A percentile compares a stretch with the other conserved stretches of the same genome.
Conservation (phyloP, 768 basidiomycete species). For the Strobilomyces confusus region DNA sequence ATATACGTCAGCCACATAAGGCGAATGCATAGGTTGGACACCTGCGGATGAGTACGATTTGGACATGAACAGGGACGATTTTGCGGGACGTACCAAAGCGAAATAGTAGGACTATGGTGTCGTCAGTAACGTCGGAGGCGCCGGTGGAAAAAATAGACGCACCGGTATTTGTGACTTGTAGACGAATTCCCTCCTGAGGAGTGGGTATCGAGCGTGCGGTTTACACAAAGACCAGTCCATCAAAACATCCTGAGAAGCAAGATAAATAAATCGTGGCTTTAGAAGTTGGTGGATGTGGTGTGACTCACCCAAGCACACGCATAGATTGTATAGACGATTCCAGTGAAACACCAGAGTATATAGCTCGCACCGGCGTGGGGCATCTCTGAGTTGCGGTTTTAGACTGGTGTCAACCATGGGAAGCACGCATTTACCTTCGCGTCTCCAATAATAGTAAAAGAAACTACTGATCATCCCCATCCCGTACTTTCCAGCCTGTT, state of each 20-base stretch:
- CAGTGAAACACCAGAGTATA: slow-evolving; percentile 65
- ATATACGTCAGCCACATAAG: slow-evolving; percentile 87
- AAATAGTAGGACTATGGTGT: slow-evolving; percentile 64
- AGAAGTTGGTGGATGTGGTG: not conserved
- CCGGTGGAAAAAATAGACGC: slow-evolving; percentile 15
- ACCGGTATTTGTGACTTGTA: slow-evolving; percentile 66
- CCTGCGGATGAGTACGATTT: slow-evolving; percentile 34
- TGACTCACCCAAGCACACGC: slow-evolving; percentile 70
- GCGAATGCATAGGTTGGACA: slow-evolving; percentile 69
- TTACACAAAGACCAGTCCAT: slow-evolving; percentile 92
- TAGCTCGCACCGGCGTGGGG: slow-evolving; percentile 48
- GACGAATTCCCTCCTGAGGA: slow-evolving; percentile 74
- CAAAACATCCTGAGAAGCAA: slow-evolving; percentile 58
- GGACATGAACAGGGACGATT: not conserved
- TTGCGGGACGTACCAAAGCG: slow-evolving; percentile 53
- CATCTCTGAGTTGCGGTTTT: slow-evolving; percentile 23
- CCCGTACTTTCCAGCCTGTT: slow-evolving; percentile 81
- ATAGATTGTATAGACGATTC: slow-evolving; percentile 63
- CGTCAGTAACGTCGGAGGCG: not conserved
- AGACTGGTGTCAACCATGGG: not conserved
- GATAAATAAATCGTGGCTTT: no score
- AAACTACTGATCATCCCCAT: slow-evolving; percentile 60
- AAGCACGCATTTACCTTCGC: slow-evolving; percentile 40
- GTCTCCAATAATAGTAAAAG: slow-evolving; percentile 77
- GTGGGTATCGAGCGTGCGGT: slow-evolving; percentile 47